A percentile compares a stretch with the other conserved stretches of the same genome.
phyloP scores from a whole-genome alignment of 768 basidiomycete species.

The Porphyrellus cyaneotinctus region DNA sequence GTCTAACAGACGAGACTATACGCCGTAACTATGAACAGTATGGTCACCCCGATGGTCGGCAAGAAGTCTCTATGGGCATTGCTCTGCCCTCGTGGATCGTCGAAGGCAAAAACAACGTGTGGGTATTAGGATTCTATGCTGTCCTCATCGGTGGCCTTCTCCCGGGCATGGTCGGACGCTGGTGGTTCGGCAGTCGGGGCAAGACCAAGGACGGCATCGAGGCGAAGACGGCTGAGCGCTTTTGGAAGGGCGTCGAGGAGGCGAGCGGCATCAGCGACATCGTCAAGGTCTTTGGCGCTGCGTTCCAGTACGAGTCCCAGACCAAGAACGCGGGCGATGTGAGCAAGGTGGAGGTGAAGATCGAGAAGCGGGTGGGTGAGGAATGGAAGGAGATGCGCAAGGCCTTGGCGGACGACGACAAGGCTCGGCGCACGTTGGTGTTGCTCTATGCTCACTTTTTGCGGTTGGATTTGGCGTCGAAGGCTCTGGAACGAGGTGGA shows the following conservation, averaged over 20 bases:
- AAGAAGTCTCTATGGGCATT: conserved; percentile 90
- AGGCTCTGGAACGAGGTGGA: conserved; percentile 62
- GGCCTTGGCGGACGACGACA: conserved; percentile 36
- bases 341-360: conserved; percentile 46
- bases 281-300: conserved; percentile 63
- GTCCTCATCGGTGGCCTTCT: conserved; percentile 83
- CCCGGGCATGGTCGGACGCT: conserved; percentile 83
- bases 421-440: conserved; percentile 51
- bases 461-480: conserved; percentile 51
- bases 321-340: conserved; percentile 37
- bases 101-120: conserved; percentile 85
- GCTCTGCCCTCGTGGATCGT: conserved; percentile 93
- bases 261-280: conserved; percentile 70
- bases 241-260: conserved; percentile 87
- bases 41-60: conserved; percentile 96
- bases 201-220: conserved; percentile 92
- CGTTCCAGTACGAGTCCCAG: conserved; percentile 56
- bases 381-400: conserved; percentile 53
- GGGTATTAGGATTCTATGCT: conserved; percentile 86
- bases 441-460: conserved; percentile 85
- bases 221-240: conserved; percentile 72
- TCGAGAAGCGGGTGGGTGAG: conserved; percentile 45
- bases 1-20: conserved; percentile 88
- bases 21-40: conserved; percentile 86
- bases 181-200: conserved; percentile 94